Evolutionary conservation across 148 eudicot genomes (phyloP).

Genomic region (Rhododendron vialii): DNA sequence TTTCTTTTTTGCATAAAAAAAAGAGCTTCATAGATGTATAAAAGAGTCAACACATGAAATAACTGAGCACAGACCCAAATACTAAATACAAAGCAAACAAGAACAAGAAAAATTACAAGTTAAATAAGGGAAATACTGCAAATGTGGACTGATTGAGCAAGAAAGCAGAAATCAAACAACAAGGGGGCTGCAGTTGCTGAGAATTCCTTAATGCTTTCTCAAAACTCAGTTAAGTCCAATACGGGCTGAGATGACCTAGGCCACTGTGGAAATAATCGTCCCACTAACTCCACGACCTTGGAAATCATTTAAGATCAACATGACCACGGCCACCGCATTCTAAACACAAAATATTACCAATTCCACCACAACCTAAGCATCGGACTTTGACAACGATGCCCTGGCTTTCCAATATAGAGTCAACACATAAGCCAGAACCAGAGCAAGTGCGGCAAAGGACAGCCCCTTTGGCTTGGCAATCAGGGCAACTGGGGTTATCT

Average conservation of each 20-base stretch:
- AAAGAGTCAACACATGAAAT: not conserved
- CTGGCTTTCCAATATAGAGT: slow-evolving; percentile 93
- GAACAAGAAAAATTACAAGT: not conserved
- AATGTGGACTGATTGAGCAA: not conserved
- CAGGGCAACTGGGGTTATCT: slow-evolving; percentile 43
- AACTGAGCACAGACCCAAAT: not conserved
- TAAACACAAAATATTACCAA: not conserved
- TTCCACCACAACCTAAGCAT: slow-evolving; percentile 56
- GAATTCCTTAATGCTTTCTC: not conserved
- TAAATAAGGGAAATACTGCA: not conserved
- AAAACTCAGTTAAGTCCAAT: too few relatives aligned
- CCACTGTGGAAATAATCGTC: not conserved
- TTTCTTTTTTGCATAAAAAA: not conserved
- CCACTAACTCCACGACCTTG: not conserved
- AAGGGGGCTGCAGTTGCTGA: not conserved
- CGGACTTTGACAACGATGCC: slow-evolving; percentile 85
- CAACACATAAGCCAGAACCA: slow-evolving; percentile 89
- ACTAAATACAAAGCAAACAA: not conserved
- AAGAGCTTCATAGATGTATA: not conserved
- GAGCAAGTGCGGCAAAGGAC: slow-evolving; percentile 75
- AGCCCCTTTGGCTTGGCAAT: slow-evolving; percentile 76
- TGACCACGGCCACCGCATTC: not conserved
- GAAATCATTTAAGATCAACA: not conserved
- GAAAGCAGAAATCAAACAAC: not conserved
- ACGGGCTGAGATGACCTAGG: not conserved